Evolutionary conservation across 2,329 filamentous ascomycete species (phyloP).

Genomic region (Juglanconis juglandina): DNA sequence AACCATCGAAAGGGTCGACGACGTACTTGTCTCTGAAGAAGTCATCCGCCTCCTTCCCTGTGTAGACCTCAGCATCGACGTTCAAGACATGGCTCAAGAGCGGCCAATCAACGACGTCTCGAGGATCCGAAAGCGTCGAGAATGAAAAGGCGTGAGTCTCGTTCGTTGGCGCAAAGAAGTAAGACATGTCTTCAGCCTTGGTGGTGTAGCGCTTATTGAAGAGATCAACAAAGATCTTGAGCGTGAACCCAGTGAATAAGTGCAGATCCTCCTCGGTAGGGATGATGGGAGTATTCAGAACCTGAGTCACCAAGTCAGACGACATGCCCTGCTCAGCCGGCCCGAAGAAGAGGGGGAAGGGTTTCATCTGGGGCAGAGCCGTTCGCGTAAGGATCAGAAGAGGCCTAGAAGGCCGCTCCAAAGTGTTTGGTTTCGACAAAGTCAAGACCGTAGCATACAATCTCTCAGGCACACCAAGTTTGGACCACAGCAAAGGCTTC

Average conservation of each 20-base stretch:
- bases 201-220: conserved; percentile 84
- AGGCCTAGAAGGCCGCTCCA: conserved; percentile 59
- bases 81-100: conserved; percentile 42
- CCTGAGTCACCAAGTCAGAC: conserved; percentile 53
- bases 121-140: conserved; percentile 19
- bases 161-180: conserved; percentile 69
- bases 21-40: conserved; percentile 54
- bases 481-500: conserved; percentile 74
- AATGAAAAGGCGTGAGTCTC: conserved; percentile 28
- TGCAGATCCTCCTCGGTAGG: conserved; percentile 44
- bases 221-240: conserved; percentile 74
- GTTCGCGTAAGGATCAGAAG: conserved; percentile 69
- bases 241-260: conserved; percentile 66
- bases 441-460: conserved; percentile 63
- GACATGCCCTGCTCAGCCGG: conserved; percentile 38
- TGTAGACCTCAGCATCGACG: conserved; percentile 34
- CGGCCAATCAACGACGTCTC: conserved; percentile 58
- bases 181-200: conserved; percentile 64
- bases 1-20: conserved; percentile 58
- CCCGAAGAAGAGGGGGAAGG: conserved; percentile 70
- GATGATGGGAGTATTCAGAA: conserved; percentile 41
- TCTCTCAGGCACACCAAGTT: conserved; percentile 41
- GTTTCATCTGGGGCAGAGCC: conserved; percentile 60
- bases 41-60: conserved; percentile 40
- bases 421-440: conserved; percentile 51